Percentiles rank a stretch among this genome's conserved stretches.
These are phyloP conservation scores for Capronia epimyces DNA, from an alignment of 2,329 filamentous ascomycete species.

Conservation along the genomic window DNA sequence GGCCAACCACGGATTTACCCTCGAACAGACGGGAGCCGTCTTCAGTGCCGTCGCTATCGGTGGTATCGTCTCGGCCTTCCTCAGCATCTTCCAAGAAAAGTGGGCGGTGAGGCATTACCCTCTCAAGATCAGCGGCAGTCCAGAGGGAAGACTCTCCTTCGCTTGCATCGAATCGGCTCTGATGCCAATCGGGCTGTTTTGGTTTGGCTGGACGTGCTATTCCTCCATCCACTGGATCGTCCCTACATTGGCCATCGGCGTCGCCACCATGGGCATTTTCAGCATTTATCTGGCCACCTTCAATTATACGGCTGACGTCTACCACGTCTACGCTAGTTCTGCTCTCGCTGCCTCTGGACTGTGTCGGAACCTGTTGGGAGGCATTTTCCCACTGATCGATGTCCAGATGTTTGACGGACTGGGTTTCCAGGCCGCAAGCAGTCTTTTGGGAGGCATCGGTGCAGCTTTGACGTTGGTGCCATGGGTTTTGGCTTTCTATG, in stretches of 20 bases:
- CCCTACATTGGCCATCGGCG: constrained; percentile 62
- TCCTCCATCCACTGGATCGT: constrained; percentile 66
- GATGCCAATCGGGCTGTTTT: constrained; percentile 72
- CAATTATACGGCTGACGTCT: constrained; percentile 87
- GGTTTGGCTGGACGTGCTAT: constrained; percentile 63
- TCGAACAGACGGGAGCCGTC: constrained; percentile 62
- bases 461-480: constrained; percentile 67
- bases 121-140: constrained; percentile 43
- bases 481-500: constrained; percentile 76
- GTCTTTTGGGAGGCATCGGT: constrained; percentile 67
- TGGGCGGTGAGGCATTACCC: constrained; percentile 32
- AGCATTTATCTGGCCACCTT: constrained; percentile 81
- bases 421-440: constrained; percentile 65
- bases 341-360: constrained; percentile 84
- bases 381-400: constrained; percentile 73
- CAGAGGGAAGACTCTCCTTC: constrained; percentile 77
- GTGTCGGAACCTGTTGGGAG: constrained; percentile 78
- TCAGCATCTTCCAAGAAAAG: constrained; percentile 69
- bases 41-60: constrained; percentile 70
- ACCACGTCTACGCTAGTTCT: constrained; percentile 77
- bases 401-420: constrained; percentile 66
- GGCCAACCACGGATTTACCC: constrained; percentile 60
- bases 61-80: constrained; percentile 57
- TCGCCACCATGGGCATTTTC: constrained; percentile 80
- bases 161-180: constrained; percentile 70